Evolutionary conservation across 2,329 filamentous ascomycete species (phyloP).

Genomic region (Colletotrichum sp.): DNA sequence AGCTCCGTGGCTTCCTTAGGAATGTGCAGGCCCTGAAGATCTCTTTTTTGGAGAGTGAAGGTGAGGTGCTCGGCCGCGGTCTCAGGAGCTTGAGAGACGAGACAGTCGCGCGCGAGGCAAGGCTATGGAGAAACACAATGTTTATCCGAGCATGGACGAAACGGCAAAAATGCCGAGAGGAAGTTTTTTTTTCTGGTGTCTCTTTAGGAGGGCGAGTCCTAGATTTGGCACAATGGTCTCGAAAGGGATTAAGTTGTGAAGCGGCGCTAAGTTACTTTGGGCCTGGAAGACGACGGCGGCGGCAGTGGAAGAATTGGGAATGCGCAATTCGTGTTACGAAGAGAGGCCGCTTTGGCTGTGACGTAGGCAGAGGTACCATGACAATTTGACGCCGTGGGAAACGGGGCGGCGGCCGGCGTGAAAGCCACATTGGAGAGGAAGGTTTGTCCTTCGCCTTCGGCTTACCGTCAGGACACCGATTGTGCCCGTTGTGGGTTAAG

Average conservation of each 20-base stretch:
- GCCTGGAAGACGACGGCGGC: not conserved
- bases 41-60: not conserved
- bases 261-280: not conserved
- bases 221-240: not conserved
- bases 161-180: not conserved
- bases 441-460: not conserved
- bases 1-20: not conserved
- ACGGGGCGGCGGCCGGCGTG: not conserved
- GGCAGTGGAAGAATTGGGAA: not conserved
- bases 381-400: not conserved
- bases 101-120: not conserved
- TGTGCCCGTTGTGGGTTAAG: not conserved
- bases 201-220: not conserved
- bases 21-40: not conserved
- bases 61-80: not conserved
- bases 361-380: not conserved
- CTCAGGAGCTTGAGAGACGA: not conserved
- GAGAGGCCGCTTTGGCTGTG: constrained; percentile 1
- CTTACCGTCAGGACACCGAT: not conserved
- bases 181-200: not conserved
- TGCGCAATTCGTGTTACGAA: not conserved
- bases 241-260: not conserved
- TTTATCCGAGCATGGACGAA: not conserved
- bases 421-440: not conserved
- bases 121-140: not conserved